Evolutionary conservation across 129 eudicot genomes (phyloP), one percentile per base, ranked within the genome.

Genomic region (Flaveria brownii): DNA sequence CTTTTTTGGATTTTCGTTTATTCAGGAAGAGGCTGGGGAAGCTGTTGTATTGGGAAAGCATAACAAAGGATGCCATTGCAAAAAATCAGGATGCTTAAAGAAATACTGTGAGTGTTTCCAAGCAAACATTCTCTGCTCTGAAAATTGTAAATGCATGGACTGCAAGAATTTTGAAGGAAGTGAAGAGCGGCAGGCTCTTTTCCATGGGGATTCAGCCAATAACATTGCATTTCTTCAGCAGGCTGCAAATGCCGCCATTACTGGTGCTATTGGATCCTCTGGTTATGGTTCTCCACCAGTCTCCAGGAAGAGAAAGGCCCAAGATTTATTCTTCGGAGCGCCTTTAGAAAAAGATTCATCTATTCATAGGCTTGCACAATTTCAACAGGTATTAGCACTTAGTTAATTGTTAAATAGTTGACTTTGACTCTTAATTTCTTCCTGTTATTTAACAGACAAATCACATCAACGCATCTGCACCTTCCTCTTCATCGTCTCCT

Each of bases 21-120:
- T 77, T 15, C 86, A 89, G 96, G 89, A 71, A 55, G 96, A 86
- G 75, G 74, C 71, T 0, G 83, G 89, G 25, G 88, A 77, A 51
- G 80, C 62, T 50, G 41, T 68, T 56, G 25, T 72, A 10, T 43
- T 76, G 6, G 87, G 79, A 62, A 90, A 84, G 71, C 97, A 93
- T 80, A 85, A 87, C 80, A 93, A 90, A 82, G 98, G 98, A 77
- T 93, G 98, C 70, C 77, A 90, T 81, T 93, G 98, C 84, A 90
- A 88, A 70, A 93, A 84, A 73, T 90, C 98, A 11, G 90, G 92
- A 50, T 93, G 98, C 78, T 89, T 93, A 72, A 93, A 93, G 92
- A 93, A 80, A 85, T 93, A 93, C 47, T 93, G 98, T 25, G 97
- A 93, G 87, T 93, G 98, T 75, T 90, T 88, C 75, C 97, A 88